Evolutionary conservation across 129 eudicot genomes (phyloP).

Genomic region (Arctium minus): DNA sequence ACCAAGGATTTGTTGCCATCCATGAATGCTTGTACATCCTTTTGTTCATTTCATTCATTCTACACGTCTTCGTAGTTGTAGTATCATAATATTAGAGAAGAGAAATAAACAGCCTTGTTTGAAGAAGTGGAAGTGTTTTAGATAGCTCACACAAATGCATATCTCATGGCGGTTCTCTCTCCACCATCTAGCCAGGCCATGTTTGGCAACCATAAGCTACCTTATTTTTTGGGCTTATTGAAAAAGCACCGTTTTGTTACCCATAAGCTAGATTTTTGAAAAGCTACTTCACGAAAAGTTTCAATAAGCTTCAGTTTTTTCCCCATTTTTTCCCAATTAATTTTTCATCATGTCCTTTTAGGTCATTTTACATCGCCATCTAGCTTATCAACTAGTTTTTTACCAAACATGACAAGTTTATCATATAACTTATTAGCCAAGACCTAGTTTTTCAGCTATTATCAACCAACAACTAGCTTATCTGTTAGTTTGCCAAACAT

Average conservation of each 20-base stretch:
- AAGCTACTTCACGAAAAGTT: background rate
- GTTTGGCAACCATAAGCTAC: background rate
- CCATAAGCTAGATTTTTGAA: background rate
- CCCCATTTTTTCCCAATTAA: background rate
- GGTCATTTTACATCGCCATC: background rate
- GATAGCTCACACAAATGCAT: background rate
- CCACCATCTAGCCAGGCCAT: background rate
- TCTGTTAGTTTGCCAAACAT: background rate
- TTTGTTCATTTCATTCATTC: background rate
- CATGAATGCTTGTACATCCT: background rate
- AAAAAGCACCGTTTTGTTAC: background rate
- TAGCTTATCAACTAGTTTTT: background rate
- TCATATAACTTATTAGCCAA: background rate
- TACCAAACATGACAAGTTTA: background rate
- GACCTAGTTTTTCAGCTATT: background rate
- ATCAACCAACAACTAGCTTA: background rate
- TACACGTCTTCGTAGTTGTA: background rate
- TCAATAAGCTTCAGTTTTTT: background rate
- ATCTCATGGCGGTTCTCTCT: background rate
- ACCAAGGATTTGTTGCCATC: slow-evolving; percentile 10
- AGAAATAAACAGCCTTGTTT: background rate
- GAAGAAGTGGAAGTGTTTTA: background rate
- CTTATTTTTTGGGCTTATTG: background rate
- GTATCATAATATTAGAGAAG: background rate
- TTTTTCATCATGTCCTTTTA: background rate